phyloP scores from a whole-genome alignment of 306 rosid species.

The Malus orientalis region DNA sequence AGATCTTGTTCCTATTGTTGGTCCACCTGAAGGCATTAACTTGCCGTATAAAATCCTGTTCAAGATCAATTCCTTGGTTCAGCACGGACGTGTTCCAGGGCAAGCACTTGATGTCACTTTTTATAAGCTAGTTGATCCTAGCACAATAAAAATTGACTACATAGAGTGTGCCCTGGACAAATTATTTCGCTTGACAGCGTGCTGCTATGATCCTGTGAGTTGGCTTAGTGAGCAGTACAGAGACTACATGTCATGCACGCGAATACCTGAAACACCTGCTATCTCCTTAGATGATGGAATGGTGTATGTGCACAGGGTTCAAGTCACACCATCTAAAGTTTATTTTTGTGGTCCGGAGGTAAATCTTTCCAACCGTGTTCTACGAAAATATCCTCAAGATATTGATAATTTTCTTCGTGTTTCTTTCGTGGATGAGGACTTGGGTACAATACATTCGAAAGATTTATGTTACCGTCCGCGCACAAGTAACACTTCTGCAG shows the following conservation, averaged over 20 bases:
- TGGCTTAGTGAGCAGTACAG: conserved; percentile 24
- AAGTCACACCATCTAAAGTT: conserved; percentile 28
- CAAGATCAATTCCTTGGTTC: conserved; percentile 39
- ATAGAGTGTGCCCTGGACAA: conserved; percentile 33
- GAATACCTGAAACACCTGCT: conserved; percentile 13
- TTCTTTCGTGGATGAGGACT: conserved; percentile 40
- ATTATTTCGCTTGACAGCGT: conserved; percentile 18
- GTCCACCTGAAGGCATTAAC: conserved; percentile 17
- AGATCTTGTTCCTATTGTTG: conserved; percentile 28
- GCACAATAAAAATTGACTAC: not conserved
- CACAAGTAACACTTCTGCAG: not conserved
- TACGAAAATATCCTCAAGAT: conserved; percentile 23
- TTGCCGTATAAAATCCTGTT: conserved; percentile 34
- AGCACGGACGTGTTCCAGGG: conserved; percentile 33
- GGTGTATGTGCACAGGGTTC: conserved; percentile 30
- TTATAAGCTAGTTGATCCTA: conserved; percentile 32
- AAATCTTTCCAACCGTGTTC: conserved; percentile 35
- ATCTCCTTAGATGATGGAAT: conserved; percentile 28
- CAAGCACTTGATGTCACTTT: conserved; percentile 24
- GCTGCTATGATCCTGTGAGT: conserved; percentile 30
- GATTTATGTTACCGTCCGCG: conserved; percentile 6
- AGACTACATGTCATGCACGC: not conserved
- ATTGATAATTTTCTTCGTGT: conserved; percentile 35
- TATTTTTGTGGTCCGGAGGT: conserved; percentile 40
- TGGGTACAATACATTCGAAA: conserved; percentile 16